Percentiles rank a stretch among this genome's conserved stretches.
phyloP scores from a whole-genome alignment of 2,329 filamentous ascomycete genomes.

The Grosmannia clavigera region DNA sequence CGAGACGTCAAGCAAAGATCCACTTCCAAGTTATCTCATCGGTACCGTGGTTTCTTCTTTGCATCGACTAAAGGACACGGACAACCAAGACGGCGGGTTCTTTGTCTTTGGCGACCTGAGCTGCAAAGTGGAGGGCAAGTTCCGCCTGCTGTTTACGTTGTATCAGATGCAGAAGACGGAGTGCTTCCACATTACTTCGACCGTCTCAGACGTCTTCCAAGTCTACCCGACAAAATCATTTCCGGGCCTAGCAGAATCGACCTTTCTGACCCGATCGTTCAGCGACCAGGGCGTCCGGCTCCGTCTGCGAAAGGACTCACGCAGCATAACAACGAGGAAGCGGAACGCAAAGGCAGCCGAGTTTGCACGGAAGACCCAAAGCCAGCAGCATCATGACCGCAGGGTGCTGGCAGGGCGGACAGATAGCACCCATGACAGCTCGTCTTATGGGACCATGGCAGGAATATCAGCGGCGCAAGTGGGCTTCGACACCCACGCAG shows the following conservation, averaged over 20 bases:
- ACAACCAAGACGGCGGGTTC: constrained; percentile 69
- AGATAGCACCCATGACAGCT: background rate
- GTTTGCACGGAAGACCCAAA: constrained; percentile 11
- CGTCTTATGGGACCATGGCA: constrained; percentile 3
- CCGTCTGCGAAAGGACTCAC: constrained; percentile 70
- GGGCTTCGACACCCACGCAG: constrained; percentile 3
- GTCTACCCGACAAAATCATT: constrained; percentile 52
- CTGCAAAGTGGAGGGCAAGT: constrained; percentile 60
- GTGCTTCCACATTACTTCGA: constrained; percentile 23
- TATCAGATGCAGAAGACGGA: constrained; percentile 49
- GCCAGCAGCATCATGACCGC: constrained; percentile 3
- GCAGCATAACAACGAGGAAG: constrained; percentile 40
- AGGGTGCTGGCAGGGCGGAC: background rate
- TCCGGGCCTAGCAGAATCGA: constrained; percentile 49
- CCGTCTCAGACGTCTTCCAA: constrained; percentile 55
- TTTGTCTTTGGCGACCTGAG: constrained; percentile 89
- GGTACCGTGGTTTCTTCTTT: constrained; percentile 71
- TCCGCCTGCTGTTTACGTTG: constrained; percentile 63
- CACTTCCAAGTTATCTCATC: constrained; percentile 41
- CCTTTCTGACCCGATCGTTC: constrained; percentile 70
- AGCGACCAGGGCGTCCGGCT: constrained; percentile 79
- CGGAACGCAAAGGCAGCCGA: constrained; percentile 22
- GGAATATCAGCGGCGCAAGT: background rate
- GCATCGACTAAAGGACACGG: constrained; percentile 66
- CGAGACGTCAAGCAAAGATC: constrained; percentile 26